A percentile compares a stretch with the other conserved stretches of the same genome.
Conservation (phyloP, 768 basidiomycete species). For the Lactifluus piperatus region DNA sequence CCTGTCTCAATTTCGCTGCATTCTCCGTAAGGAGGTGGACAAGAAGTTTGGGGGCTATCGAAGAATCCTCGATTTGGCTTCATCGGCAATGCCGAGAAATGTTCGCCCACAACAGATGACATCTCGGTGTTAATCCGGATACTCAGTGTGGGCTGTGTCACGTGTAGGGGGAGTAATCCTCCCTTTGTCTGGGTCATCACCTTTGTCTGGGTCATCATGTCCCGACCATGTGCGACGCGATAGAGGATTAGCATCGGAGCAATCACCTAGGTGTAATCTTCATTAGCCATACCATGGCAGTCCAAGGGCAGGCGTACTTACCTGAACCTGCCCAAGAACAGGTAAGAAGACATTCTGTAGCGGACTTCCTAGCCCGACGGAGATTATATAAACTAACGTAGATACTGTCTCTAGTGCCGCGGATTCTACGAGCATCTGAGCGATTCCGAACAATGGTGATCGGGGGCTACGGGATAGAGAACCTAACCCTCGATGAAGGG, state of each 20-base stretch:
- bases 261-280: slow-evolving; percentile 1
- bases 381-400: slow-evolving; percentile 14
- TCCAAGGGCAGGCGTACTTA: not conserved
- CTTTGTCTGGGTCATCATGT: not conserved
- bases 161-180: not conserved
- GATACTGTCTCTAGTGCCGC: slow-evolving; percentile 14
- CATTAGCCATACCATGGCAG: too few relatives aligned
- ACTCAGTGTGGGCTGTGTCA: not conserved
- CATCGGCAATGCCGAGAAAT: not conserved
- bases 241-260: slow-evolving; percentile 18
- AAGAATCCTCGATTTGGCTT: not conserved
- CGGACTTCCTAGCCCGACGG: slow-evolving; percentile 16
- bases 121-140: not conserved
- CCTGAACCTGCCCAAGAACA: slow-evolving; percentile 18
- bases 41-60: not conserved
- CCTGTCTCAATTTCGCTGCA: not conserved
- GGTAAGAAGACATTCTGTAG: slow-evolving; percentile 17
- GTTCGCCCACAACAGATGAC: not conserved
- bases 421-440: slow-evolving; percentile 13
- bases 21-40: not conserved
- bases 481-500: not conserved
- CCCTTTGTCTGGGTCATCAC: not conserved
- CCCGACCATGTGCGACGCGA: slow-evolving; percentile 14
- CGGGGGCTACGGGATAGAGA: not conserved
- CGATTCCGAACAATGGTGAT: not conserved